A percentile compares a stretch with the other conserved stretches of the same genome.
Evolutionary conservation across 805 yeast genomes (phyloP).

Genomic region (Ogataea haglerorum): DNA sequence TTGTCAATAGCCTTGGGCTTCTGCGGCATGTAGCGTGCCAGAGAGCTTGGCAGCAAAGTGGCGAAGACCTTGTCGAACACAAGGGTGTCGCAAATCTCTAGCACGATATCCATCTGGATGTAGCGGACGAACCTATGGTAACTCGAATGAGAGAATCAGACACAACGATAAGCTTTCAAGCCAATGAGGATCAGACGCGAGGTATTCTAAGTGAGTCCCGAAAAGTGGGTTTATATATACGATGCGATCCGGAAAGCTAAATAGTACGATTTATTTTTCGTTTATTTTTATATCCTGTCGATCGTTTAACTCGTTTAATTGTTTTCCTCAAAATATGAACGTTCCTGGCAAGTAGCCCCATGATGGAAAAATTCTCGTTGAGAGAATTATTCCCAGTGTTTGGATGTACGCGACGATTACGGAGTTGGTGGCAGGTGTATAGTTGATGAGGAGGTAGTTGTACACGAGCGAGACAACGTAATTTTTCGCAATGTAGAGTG

Average conservation of each 20-base stretch:
- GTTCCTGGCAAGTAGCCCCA: background rate
- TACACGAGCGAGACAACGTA: background rate
- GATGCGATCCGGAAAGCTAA: constrained; percentile 1
- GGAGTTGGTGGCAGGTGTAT: background rate
- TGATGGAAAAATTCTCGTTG: background rate
- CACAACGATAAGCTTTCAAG: background rate
- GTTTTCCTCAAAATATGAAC: background rate
- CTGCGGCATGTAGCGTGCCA: constrained; percentile 35
- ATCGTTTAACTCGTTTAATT: constrained; percentile 21
- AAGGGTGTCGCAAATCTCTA: constrained; percentile 74
- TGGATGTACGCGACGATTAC: background rate
- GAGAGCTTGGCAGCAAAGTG: constrained; percentile 54
- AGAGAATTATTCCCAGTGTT: background rate
- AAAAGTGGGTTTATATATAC: background rate
- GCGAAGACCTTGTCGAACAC: constrained; percentile 76
- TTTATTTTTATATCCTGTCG: constrained; percentile 9
- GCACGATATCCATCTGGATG: constrained; percentile 77
- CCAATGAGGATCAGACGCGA: background rate
- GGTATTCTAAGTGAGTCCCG: background rate
- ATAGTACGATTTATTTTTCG: constrained; percentile 16
- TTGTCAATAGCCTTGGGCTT: constrained; percentile 25
- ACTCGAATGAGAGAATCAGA: background rate
- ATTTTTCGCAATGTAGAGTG: background rate
- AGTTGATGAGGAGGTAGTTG: background rate
- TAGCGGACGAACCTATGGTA: constrained; percentile 9